phyloP scores from a whole-genome alignment of 2,329 filamentous ascomycete species.

The Acrocalymma vagum region DNA sequence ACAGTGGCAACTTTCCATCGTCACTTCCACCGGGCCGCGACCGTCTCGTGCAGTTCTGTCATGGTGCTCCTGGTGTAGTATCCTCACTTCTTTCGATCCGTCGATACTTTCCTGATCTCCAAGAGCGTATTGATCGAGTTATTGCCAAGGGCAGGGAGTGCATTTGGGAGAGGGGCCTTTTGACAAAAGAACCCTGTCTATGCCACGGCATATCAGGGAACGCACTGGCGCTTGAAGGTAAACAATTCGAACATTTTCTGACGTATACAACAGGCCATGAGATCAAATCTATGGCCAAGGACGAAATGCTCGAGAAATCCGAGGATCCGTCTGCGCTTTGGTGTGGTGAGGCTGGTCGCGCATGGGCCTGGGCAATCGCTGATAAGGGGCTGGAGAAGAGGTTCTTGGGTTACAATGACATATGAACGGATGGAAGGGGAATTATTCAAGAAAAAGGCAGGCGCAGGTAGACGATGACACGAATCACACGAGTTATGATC shows the following conservation, averaged over 20 bases:
- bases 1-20: conserved; percentile 71
- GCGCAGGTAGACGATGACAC: conserved; percentile 29
- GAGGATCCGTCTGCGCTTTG: conserved; percentile 60
- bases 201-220: conserved; percentile 74
- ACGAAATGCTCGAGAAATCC: conserved; percentile 61
- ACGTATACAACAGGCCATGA: conserved; percentile 65
- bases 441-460: not conserved
- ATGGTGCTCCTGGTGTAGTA: conserved; percentile 71
- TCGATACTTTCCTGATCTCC: conserved; percentile 64
- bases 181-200: conserved; percentile 71
- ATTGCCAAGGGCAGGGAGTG: conserved; percentile 62
- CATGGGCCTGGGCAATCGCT: conserved; percentile 58
- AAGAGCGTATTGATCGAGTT: conserved; percentile 61
- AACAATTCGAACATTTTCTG: conserved; percentile 65
- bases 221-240: conserved; percentile 63
- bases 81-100: conserved; percentile 65
- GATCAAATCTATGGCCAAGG: conserved; percentile 62
- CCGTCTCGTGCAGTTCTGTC: conserved; percentile 70
- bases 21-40: conserved; percentile 59
- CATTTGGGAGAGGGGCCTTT: conserved; percentile 64
- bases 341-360: conserved; percentile 58
- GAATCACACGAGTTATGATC: conserved; percentile 25
- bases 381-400: conserved; percentile 56
- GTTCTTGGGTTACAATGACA: conserved; percentile 60
- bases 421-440: conserved; percentile 35